Evolutionary conservation across 1,284 basidiomycete species (phyloP).

Genomic region (Tilletia caries): DNA sequence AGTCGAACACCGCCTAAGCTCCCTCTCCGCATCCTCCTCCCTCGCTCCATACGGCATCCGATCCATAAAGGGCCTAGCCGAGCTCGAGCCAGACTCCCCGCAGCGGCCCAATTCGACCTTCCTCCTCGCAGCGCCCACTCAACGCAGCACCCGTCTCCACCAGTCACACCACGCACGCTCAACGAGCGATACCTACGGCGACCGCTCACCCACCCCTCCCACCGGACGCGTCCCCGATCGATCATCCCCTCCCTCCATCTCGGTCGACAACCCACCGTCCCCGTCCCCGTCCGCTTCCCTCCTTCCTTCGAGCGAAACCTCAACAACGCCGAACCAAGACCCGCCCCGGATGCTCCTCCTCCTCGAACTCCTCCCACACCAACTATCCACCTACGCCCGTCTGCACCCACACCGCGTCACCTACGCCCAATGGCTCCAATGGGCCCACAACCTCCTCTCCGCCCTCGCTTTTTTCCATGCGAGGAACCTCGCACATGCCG

Average conservation of each 20-base stretch:
- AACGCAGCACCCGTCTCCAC: too few species aligned
- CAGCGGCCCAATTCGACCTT: too few species aligned
- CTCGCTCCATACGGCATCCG: neutral
- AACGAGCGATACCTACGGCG: conserved; percentile 24
- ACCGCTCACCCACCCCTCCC: neutral
- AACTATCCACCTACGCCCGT: conserved; percentile 32
- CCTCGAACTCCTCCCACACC: conserved; percentile 45
- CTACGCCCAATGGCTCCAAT: conserved; percentile 38
- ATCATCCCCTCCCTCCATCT: neutral
- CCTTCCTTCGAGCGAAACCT: too few species aligned
- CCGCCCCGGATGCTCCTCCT: conserved; percentile 48
- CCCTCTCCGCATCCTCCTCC: neutral
- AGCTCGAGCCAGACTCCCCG: neutral
- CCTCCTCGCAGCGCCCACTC: neutral
- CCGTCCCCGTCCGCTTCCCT: too few species aligned
- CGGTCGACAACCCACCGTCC: neutral
- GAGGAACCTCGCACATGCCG: conserved; percentile 46
- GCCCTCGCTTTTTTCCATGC: conserved; percentile 43
- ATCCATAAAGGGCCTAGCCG: neutral
- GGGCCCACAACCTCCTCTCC: conserved; percentile 39
- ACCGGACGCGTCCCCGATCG: neutral
- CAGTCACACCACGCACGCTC: too few species aligned
- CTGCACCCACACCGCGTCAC: conserved; percentile 31
- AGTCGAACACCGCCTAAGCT: neutral
- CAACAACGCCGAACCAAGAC: conserved; percentile 16